Evolutionary conservation across 331 rosid genomes (phyloP).

Genomic region (Acacia pycnantha): DNA sequence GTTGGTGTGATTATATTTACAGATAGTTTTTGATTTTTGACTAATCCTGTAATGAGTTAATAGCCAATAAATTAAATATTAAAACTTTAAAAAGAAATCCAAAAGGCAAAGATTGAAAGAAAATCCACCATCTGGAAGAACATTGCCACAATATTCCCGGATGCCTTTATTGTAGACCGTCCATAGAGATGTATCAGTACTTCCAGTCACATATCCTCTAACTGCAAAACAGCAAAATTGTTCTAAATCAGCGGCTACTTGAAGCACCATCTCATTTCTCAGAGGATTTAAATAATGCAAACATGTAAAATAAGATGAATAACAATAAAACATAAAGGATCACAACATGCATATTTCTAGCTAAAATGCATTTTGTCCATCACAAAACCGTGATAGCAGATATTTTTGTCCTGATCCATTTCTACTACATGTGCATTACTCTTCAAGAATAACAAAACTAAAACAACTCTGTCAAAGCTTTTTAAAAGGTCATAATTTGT

Average conservation of each 20-base stretch:
- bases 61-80: conserved; percentile 21
- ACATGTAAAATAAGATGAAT: not conserved
- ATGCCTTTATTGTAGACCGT: conserved; percentile 80
- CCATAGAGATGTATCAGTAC: conserved; percentile 96
- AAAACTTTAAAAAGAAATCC: not conserved
- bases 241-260: conserved; percentile 20
- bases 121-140: conserved; percentile 71
- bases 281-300: not conserved
- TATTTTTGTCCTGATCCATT: not conserved
- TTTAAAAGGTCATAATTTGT: not conserved
- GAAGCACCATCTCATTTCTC: conserved; percentile 1
- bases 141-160: conserved; percentile 89
- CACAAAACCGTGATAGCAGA: not conserved
- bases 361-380: not conserved
- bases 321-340: not conserved
- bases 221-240: conserved; percentile 45
- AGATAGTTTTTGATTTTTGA: conserved; percentile 80
- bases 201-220: conserved; percentile 96
- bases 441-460: not conserved
- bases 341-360: not conserved
- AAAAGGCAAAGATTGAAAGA: not conserved
- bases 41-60: conserved; percentile 57
- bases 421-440: not conserved
- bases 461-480: not conserved
- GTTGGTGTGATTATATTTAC: conserved; percentile 90